Conservation (phyloP, 75 land plant genomes). For the Sequoia sempervirens region DNA sequence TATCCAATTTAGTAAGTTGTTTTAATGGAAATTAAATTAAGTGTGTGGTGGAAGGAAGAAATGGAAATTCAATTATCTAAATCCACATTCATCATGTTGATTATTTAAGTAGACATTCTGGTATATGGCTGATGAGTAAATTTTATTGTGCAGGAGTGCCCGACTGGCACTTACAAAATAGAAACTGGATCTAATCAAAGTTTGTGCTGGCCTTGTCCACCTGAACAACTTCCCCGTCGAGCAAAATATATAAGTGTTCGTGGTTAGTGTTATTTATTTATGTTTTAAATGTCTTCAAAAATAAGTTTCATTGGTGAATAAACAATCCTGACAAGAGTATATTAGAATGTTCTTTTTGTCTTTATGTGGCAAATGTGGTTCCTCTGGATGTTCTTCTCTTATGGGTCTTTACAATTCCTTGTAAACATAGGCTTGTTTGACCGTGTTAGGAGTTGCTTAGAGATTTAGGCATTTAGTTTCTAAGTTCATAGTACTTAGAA, state of each 20-base stretch:
- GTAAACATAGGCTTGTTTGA: not conserved
- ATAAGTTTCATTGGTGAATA: not conserved
- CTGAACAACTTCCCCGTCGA: slow-evolving; percentile 72
- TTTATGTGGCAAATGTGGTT: not conserved
- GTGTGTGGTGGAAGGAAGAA: not conserved
- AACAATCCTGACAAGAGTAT: not conserved
- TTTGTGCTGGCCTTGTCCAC: slow-evolving; percentile 75
- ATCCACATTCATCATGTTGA: not conserved
- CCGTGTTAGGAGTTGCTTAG: not conserved
- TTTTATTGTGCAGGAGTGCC: slow-evolving; percentile 72
- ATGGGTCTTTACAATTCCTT: not conserved
- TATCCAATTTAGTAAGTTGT: not conserved
- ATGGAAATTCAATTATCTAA: not conserved
- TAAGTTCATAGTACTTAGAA: not conserved
- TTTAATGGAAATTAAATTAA: no score
- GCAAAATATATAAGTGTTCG: slow-evolving; percentile 75
- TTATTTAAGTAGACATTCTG: not conserved
- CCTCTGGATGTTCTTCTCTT: not conserved
- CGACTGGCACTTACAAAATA: slow-evolving; percentile 88
- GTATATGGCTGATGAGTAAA: not conserved
- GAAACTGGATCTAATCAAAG: slow-evolving; percentile 66
- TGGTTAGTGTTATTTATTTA: slow-evolving; percentile 41
- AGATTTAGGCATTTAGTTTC: not conserved
- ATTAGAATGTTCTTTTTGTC: not conserved
- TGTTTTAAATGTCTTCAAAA: not conserved